Evolutionary conservation across 2,329 filamentous ascomycete species (phyloP).

Genomic region (Alternaria burnsii): DNA sequence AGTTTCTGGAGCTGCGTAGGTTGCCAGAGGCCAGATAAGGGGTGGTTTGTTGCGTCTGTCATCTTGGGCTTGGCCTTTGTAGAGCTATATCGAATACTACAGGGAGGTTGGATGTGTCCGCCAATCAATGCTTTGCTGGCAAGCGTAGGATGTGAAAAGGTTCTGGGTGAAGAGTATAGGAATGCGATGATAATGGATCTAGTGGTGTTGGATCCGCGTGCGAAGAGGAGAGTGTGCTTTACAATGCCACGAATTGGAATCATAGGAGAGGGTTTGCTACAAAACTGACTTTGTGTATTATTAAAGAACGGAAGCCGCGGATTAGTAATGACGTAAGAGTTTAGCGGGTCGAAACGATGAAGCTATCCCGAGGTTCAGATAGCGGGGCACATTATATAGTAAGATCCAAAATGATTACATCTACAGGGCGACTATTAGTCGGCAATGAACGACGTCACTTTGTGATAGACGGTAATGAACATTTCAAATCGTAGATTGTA

Average conservation of each 20-base stretch:
- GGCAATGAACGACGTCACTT: background rate
- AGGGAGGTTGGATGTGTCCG: background rate
- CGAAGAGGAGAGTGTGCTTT: background rate
- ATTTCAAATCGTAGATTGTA: slow-evolving; percentile 30
- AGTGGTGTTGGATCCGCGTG: background rate
- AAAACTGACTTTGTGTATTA: too few species aligned
- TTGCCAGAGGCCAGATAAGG: slow-evolving; percentile 61
- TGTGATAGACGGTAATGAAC: slow-evolving; percentile 4
- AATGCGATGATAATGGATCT: background rate
- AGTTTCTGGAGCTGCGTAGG: slow-evolving; percentile 60
- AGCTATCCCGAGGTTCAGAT: slow-evolving; percentile 18
- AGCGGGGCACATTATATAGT: background rate
- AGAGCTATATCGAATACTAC: background rate
- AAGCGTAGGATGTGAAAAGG: background rate
- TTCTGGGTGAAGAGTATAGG: background rate
- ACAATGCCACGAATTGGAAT: background rate
- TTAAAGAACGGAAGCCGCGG: background rate
- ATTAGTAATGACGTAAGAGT: slow-evolving; percentile 20
- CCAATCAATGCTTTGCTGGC: background rate
- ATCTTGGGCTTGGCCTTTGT: slow-evolving; percentile 37
- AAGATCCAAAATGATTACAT: background rate
- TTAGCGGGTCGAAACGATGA: background rate
- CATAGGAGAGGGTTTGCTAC: background rate
- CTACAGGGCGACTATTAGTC: background rate
- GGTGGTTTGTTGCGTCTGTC: slow-evolving; percentile 55